Percentiles rank a stretch among this genome's conserved stretches.
Evolutionary conservation across 2,329 filamentous ascomycete species (phyloP).

Genomic region (Pseudonectria buxi): DNA sequence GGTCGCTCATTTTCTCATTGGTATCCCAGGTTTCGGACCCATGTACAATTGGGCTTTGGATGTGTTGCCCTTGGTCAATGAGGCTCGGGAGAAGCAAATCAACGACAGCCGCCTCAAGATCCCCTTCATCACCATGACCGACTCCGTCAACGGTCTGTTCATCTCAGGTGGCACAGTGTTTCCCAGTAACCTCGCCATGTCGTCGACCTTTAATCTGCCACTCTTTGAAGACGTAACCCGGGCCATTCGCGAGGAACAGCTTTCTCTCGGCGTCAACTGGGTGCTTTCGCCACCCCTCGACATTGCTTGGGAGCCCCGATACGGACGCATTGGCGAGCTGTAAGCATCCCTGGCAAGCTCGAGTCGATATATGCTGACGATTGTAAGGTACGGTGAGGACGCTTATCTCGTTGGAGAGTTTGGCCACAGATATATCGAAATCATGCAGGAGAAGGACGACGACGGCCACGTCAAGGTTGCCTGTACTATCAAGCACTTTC

Average conservation of each 20-base stretch:
- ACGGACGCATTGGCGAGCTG: slow-evolving; percentile 16
- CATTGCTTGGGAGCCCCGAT: slow-evolving; percentile 25
- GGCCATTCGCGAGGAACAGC: slow-evolving; percentile 26
- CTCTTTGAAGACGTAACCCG: slow-evolving; percentile 21
- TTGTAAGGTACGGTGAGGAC: slow-evolving; percentile 27
- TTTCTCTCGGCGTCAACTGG: slow-evolving; percentile 26
- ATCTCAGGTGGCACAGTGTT: slow-evolving; percentile 26
- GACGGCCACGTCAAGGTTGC: slow-evolving; percentile 27
- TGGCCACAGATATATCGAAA: slow-evolving; percentile 26
- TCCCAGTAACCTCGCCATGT: slow-evolving; percentile 24
- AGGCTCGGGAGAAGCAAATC: slow-evolving; percentile 13
- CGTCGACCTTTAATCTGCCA: slow-evolving; percentile 23
- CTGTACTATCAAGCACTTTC: slow-evolving; percentile 30
- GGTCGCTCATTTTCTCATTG: background rate
- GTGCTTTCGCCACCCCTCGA: slow-evolving; percentile 28
- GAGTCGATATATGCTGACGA: slow-evolving; percentile 13
- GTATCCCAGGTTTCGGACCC: slow-evolving; percentile 17
- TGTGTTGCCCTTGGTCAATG: slow-evolving; percentile 20
- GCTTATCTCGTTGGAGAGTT: slow-evolving; percentile 25
- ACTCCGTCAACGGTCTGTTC: slow-evolving; percentile 24
- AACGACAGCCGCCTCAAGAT: slow-evolving; percentile 11
- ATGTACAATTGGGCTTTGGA: slow-evolving; percentile 24
- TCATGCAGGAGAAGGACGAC: slow-evolving; percentile 28
- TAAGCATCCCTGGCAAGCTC: slow-evolving; percentile 1
- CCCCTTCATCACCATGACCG: slow-evolving; percentile 12